Evolutionary conservation across 495 filamentous ascomycete genomes (phyloP), one percentile per base, ranked within the genome.

Genomic region (Corynascus novoguineensis): DNA sequence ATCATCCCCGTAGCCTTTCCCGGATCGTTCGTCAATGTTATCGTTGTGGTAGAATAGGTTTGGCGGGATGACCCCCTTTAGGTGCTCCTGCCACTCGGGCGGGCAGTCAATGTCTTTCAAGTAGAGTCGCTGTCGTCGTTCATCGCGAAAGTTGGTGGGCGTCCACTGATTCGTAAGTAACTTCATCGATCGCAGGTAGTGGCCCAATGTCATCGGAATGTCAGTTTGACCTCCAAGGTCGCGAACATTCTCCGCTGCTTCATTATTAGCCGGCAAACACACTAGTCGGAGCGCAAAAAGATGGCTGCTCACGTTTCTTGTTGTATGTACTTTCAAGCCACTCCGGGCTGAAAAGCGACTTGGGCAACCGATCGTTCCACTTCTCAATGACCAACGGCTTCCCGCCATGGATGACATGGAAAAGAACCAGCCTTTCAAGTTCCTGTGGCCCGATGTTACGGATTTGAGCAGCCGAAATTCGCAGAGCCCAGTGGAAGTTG

Each of bases 91-190:
- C 93, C 93, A 98, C 42, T 88, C 80, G 0, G 75, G 71, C 0
- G 92, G 92, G 66, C 89, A 95, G 64, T 97, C 92, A 58, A 97
- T 95, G 66, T 97, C 92, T 62, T 97, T 97, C 54, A 96, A 71
- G 68, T 97, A 97, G 3, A 97, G 80, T 12, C 93, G 83, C 64
- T 98, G 93, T 14, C 85, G 80, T 38, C 79, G 76, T 41, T 83
- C 77, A 21, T 91, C 83, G 51, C 78, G 78, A 64, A 84, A 93
- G 60, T 84, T 90, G 12, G 75, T 71, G 0, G 76, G 64, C 6
- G 75, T 88, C 70, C 85, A 91, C 62, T 89, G 87, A 34, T 88
- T 83, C 1, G 90, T 81, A 38, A 97, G 78, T 56, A 81, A 81
- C 21, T 81, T 77, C 83, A 97, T 83, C 49, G 87, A 92, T 50